Evolutionary conservation across 176 grass and related monocot species (phyloP), one percentile per base, ranked within the genome.

Genomic region (Tuctoria greenei): DNA sequence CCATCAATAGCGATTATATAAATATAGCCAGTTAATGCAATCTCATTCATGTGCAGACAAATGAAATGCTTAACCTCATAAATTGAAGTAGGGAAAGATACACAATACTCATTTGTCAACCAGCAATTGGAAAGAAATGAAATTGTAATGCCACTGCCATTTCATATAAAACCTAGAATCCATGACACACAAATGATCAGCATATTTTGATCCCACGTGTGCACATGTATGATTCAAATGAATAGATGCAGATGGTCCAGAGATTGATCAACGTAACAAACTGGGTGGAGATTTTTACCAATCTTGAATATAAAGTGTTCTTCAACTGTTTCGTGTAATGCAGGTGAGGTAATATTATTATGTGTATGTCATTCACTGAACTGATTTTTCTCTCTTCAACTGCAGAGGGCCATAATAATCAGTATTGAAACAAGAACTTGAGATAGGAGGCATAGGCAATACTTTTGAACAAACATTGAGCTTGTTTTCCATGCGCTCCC

Each of bases 401-500:
- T 16, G 46, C 28, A 28, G 35, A 49, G 23, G 21, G 58, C 4
- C 10, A 46, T 46, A 43, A 40, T 7, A 86, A 21, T 15, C 70
- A 28, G 57, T 65, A 71, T 28, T 78, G 34, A 78, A 66, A 38
- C 18, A 2, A 37, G 10, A 52, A 21, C 1, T 57, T 57, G 40
- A 45, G 40, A 68, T 54, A 9, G 7, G 8, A 4, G 46, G 23
- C 39, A 40, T 50, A 4, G 46, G 23, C 39, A 40, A 50, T 97
- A 98, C 89, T 83, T 89, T 61, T 93, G 92, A 76, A 95, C 95
- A 44, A 98, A 75, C 1, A 84, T 69, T 0, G 95, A 85, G 62
- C 95, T 81, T 64, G 87, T 93, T 66, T 83, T 98, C 91, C 84
- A 94, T 64, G 95, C 95, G 28, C 67, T 92, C 34, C 91, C 95